phyloP scores from a whole-genome alignment of 306 rosid species.

The Gastrolobium bilobum region DNA sequence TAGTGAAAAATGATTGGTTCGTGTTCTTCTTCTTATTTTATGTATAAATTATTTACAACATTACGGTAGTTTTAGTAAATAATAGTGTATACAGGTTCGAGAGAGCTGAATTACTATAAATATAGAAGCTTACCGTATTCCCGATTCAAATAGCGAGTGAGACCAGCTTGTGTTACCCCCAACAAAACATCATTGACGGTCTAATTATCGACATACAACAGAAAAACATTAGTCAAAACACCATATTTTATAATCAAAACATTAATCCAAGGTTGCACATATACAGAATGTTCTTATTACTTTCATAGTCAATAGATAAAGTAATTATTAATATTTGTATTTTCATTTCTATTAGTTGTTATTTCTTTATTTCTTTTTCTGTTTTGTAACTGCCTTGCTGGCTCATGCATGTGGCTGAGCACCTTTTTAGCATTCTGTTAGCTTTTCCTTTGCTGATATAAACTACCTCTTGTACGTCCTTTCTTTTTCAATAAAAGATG shows the following conservation, averaged over 20 bases:
- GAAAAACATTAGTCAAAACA: not conserved
- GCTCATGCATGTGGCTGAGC: too few species aligned
- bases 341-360: too few species aligned
- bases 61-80: not conserved
- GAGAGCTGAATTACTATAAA: not conserved
- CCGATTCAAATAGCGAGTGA: conserved; percentile 60
- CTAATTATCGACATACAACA: conserved; percentile 47
- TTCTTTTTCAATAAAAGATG: too few species aligned
- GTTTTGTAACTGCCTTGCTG: too few species aligned
- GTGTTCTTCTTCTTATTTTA: not conserved
- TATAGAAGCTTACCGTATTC: conserved; percentile 54
- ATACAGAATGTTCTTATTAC: not conserved
- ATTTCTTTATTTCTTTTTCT: too few species aligned
- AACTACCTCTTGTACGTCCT: too few species aligned
- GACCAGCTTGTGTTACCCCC: conserved; percentile 77
- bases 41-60: not conserved
- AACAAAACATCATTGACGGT: conserved; percentile 73
- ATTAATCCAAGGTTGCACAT: not conserved
- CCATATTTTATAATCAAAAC: too few species aligned
- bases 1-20: not conserved
- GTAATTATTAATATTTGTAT: too few species aligned
- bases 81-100: not conserved
- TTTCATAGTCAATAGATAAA: not conserved
- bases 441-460: too few species aligned
- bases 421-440: too few species aligned